Base-by-base conservation (phyloP, 139 green algal genomes). In the Coelastrella sp. region DNA sequence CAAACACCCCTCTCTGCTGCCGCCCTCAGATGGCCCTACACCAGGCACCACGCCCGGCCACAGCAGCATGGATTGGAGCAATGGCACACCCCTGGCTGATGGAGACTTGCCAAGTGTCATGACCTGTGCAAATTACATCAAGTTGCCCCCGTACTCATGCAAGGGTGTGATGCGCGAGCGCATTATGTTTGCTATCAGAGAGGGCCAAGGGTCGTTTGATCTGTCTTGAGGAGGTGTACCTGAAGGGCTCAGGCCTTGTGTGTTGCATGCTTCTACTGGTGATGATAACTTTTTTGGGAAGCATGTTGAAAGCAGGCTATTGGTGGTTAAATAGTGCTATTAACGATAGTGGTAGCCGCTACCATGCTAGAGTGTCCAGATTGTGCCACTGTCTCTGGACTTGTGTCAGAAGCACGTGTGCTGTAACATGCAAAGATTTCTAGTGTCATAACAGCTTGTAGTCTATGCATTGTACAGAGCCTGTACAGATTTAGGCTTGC, bases 111-210 rank as follows among this genome's bases (percentile, higher is more conserved):
- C 98, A 14, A 97, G 92, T 35, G 98, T 99, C n/a, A 99, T 99
- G 98, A 99, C 98, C 4, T 99, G 98, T 90, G 98, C 97, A 82
- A 99, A 99, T 92, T 99, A 99, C 93, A 96, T 99, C 89, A 99
- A 99, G 95, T 95, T 99, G 92, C 98, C 98, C 79, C 97, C 98
- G 0, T 99, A 99, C 95, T 97, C 92, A 12, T 95, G 87, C 93
- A 97, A 98, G 94, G 94, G 95, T n/a, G 95, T 99, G 78, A 95
- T 99, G 92, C 85, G 91, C 25, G 93, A 97, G 84, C 91, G 96
- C 14, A 92, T 99, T 66, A 91, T 99, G 90, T 98, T 97, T 78
- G 98, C 97, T 17, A 96, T 99, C 80, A 76, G 87, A 4, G 98
- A 99, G 87, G 98, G 98, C 0, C 96, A 99, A 87, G 96, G 96